Conservation (phyloP, 768 basidiomycete species). For the Boletus subcaerulescens region DNA sequence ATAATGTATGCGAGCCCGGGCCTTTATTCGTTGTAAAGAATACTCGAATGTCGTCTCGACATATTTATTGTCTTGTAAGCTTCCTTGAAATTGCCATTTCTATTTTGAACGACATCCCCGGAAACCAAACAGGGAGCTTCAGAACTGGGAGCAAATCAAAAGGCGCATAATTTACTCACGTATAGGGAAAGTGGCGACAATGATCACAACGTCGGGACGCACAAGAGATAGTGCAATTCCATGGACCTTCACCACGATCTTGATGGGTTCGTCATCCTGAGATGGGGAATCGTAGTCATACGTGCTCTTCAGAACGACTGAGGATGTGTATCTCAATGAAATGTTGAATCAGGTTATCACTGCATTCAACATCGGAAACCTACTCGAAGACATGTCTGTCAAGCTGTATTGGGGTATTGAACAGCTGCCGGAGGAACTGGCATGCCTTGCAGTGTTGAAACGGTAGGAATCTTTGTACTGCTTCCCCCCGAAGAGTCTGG, state of each 20-base stretch:
- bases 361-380: slow-evolving; percentile 23
- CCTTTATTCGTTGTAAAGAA: too few species aligned
- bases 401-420: slow-evolving; percentile 28
- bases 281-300: slow-evolving; percentile 13
- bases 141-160: too few species aligned
- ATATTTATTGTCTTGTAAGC: too few species aligned
- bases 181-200: background rate
- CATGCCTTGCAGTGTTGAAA: slow-evolving; percentile 23
- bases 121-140: too few species aligned
- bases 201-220: slow-evolving; percentile 5
- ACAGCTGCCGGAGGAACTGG: slow-evolving; percentile 28
- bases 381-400: slow-evolving; percentile 8
- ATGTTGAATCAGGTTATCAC: background rate
- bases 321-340: slow-evolving; percentile 3
- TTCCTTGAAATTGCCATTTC: too few species aligned
- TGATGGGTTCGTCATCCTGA: slow-evolving; percentile 3
- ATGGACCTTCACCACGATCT: background rate
- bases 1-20: too few species aligned
- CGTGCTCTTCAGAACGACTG: slow-evolving; percentile 1
- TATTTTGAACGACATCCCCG: too few species aligned
- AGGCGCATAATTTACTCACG: too few species aligned
- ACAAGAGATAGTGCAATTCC: background rate
- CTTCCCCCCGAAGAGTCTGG: too few species aligned
- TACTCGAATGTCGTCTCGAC: too few species aligned
- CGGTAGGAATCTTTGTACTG: too few species aligned